Percentiles rank a stretch among this genome's conserved stretches.
Evolutionary conservation across 345 rosid genomes (phyloP).

Genomic region (Citrus medica): DNA sequence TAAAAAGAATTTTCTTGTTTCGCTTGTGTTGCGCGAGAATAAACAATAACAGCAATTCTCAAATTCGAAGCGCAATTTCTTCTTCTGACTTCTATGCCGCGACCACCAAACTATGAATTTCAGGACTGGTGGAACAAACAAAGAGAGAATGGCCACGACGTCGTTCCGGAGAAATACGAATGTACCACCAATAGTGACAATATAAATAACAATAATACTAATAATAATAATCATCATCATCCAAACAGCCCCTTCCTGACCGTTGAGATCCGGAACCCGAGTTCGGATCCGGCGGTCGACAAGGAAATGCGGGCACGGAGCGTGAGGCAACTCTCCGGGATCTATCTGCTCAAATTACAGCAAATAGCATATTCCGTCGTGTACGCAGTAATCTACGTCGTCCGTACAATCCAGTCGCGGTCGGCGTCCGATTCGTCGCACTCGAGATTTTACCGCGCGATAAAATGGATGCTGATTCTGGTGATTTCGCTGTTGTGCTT

Average conservation of each 20-base stretch:
- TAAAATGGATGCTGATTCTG: conserved; percentile 49
- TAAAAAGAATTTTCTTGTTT: too few species aligned
- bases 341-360: conserved; percentile 63
- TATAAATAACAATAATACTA: too few species aligned
- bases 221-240: neutral
- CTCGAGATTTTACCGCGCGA: conserved; percentile 53
- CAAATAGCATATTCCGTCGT: conserved; percentile 55
- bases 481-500: conserved; percentile 56
- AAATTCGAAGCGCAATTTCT: too few species aligned
- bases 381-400: conserved; percentile 38
- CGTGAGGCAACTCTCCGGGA: conserved; percentile 72
- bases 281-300: conserved; percentile 36
- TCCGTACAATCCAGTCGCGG: conserved; percentile 60
- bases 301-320: conserved; percentile 56
- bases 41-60: too few species aligned
- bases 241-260: conserved; percentile 33
- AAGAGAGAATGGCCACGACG: conserved; percentile 38
- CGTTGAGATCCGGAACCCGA: conserved; percentile 48
- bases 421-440: conserved; percentile 38
- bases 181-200: neutral
- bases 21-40: too few species aligned
- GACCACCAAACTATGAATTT: conserved; percentile 62
- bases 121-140: conserved; percentile 91
- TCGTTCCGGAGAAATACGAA: conserved; percentile 21
- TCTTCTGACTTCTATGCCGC: conserved; percentile 32